These are phyloP conservation scores for Trichoderma afroharzianum DNA, from an alignment of 2,329 filamentous ascomycete species.

Conservation along the genomic window DNA sequence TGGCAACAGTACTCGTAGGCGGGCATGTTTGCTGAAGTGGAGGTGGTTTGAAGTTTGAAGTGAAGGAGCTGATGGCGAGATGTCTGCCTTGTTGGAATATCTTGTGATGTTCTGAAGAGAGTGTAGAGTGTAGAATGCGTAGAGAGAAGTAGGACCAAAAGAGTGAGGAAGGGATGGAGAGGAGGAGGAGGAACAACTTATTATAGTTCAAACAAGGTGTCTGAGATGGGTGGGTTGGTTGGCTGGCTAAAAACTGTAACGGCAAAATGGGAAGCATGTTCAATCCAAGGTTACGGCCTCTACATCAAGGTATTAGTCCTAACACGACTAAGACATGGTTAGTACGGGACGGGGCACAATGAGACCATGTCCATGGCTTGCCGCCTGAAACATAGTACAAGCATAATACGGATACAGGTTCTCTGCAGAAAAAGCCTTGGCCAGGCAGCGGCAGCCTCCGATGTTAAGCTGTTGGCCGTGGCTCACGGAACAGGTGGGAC, in stretches of 20 bases:
- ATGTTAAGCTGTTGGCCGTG: background rate
- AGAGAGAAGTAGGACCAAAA: background rate
- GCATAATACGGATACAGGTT: background rate
- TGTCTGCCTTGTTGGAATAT: background rate
- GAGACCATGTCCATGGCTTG: background rate
- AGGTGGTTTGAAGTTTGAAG: background rate
- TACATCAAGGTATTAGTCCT: background rate
- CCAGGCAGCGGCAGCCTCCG: background rate
- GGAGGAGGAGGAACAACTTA: background rate
- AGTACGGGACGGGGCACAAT: background rate
- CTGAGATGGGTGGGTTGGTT: background rate
- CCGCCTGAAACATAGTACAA: background rate
- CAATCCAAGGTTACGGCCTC: background rate
- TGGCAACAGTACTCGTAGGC: constrained; percentile 53
- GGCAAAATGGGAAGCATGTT: background rate
- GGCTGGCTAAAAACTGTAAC: background rate
- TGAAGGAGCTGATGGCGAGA: background rate
- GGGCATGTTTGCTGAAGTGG: constrained; percentile 35
- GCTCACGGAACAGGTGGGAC: background rate
- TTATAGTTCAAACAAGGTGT: constrained; percentile 13
- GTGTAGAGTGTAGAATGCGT: background rate
- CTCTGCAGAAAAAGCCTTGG: background rate
- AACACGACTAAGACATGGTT: background rate
- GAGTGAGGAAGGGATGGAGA: background rate
- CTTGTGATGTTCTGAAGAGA: background rate